Evolutionary conservation across 352 stramenopile species (phyloP).

Genomic region (Globisporangium carolinianum): DNA sequence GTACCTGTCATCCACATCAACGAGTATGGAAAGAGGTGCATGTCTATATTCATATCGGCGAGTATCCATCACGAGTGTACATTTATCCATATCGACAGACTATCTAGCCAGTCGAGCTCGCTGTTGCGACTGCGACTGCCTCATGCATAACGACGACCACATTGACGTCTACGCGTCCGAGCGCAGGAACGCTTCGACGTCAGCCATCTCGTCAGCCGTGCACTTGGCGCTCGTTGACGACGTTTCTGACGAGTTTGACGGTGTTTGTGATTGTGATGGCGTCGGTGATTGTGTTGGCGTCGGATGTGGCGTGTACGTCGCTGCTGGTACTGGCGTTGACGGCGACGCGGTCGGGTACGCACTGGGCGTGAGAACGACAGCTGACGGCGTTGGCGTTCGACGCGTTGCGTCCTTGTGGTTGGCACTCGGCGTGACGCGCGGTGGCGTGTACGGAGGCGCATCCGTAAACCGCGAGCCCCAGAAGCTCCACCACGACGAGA

Average conservation of each 20-base stretch:
- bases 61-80: too few relatives aligned
- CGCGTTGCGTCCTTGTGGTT: not conserved
- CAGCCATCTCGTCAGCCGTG: constrained; percentile 13
- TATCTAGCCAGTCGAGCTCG: too few relatives aligned
- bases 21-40: too few relatives aligned
- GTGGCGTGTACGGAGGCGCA: too few relatives aligned
- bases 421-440: too few relatives aligned
- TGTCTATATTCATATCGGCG: too few relatives aligned
- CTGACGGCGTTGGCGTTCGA: not conserved
- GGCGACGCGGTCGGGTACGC: not conserved
- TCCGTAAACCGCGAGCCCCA: not conserved
- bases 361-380: not conserved
- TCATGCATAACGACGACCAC: too few relatives aligned
- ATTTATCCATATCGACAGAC: too few relatives aligned
- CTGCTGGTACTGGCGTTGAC: not conserved
- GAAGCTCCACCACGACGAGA: not conserved
- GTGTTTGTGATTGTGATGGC: not conserved
- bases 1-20: too few relatives aligned
- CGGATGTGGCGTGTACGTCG: not conserved
- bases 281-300: not conserved
- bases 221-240: constrained; percentile 9
- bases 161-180: constrained; percentile 3
- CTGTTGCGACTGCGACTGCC: too few relatives aligned
- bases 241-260: not conserved
- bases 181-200: constrained; percentile 13